Evolutionary conservation across 2,329 filamentous ascomycete genomes (phyloP).

Genomic region (Botrytis medusae): DNA sequence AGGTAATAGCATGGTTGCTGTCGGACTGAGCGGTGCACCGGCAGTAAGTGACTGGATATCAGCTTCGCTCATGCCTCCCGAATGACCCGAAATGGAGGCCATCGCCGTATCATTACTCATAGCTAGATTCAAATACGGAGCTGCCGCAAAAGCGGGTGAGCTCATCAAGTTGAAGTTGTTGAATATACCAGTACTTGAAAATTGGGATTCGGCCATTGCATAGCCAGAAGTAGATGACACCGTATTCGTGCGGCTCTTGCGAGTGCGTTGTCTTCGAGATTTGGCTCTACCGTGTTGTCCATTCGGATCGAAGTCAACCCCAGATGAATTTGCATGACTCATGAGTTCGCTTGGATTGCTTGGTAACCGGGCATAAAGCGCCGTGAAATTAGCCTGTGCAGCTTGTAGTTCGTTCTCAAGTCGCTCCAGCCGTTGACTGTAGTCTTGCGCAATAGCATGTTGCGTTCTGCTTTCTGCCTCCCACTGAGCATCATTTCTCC

Average conservation of each 20-base stretch:
- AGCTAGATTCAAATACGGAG: slow-evolving; percentile 46
- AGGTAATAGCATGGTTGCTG: slow-evolving; percentile 71
- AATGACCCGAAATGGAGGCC: slow-evolving; percentile 38
- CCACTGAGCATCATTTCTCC: slow-evolving; percentile 39
- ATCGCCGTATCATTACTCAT: slow-evolving; percentile 38
- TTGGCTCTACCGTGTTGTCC: slow-evolving; percentile 39
- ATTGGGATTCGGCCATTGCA: slow-evolving; percentile 39
- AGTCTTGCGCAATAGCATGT: slow-evolving; percentile 30
- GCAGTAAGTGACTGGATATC: slow-evolving; percentile 61
- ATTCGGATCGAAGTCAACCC: slow-evolving; percentile 39
- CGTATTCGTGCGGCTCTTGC: slow-evolving; percentile 44
- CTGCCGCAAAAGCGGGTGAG: slow-evolving; percentile 50
- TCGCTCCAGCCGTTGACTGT: slow-evolving; percentile 31
- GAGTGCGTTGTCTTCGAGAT: slow-evolving; percentile 41
- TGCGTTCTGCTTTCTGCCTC: slow-evolving; percentile 34
- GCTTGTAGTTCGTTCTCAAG: slow-evolving; percentile 31
- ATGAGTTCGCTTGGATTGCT: slow-evolving; percentile 35
- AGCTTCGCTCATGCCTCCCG: slow-evolving; percentile 56
- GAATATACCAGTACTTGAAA: slow-evolving; percentile 43
- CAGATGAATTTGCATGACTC: slow-evolving; percentile 39
- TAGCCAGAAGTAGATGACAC: slow-evolving; percentile 37
- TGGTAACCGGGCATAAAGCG: slow-evolving; percentile 32
- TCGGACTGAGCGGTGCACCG: slow-evolving; percentile 73
- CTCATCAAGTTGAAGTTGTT: slow-evolving; percentile 44
- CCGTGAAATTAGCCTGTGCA: slow-evolving; percentile 27